Base-by-base conservation (phyloP, 2,329 filamentous ascomycete genomes). In the Neofusicoccum parvum region DNA sequence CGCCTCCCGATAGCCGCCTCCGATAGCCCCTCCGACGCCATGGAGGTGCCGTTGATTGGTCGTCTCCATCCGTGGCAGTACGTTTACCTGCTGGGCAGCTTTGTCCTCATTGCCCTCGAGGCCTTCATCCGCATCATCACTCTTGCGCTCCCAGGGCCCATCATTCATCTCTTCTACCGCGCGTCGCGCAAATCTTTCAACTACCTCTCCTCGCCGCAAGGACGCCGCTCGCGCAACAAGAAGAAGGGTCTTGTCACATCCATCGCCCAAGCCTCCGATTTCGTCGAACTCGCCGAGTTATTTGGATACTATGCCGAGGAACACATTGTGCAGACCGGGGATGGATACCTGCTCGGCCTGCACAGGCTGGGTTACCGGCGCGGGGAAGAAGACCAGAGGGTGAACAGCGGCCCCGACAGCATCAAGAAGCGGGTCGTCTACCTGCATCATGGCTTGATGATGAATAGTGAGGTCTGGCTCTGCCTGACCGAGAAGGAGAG, bases 381-480 rank as follows among this genome's bases (percentile, higher is more conserved):
- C 71, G 92, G 92, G 11, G 92, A 97, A 75, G 91, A 95, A 74
- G 87, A 88, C n/a, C 80, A 84, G 63, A 87, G 87, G 68, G 90
- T 97, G 72, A 97, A 97, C 75, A 82, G 83, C 59, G 90, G 90
- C 0, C 81, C 83, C 0, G 83, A 84, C 0, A 89, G 89, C 72
- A 71, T 91, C 34, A 86, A 85, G 78, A 97, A 97, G 81, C 91
- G 89, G 71, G 92, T 98, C 56, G 89, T 95, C 6, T 99, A 98
- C 76, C 82, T 99, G 69, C 95, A 99, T 74, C 95, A 99, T 78
- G 95, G 94, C 11, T 85, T 99, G 66, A 86, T 99, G 74, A 99
- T 99, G 95, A 98, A 97, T 79, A 97, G 93, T 72, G 95, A 99
- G 78, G 94, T 99, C 39, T 99, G 95, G 95, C 92, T 98, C 9